These are phyloP conservation scores for Flaveria brownii DNA, from an alignment of 129 eudicot species.

Conservation along the genomic window DNA sequence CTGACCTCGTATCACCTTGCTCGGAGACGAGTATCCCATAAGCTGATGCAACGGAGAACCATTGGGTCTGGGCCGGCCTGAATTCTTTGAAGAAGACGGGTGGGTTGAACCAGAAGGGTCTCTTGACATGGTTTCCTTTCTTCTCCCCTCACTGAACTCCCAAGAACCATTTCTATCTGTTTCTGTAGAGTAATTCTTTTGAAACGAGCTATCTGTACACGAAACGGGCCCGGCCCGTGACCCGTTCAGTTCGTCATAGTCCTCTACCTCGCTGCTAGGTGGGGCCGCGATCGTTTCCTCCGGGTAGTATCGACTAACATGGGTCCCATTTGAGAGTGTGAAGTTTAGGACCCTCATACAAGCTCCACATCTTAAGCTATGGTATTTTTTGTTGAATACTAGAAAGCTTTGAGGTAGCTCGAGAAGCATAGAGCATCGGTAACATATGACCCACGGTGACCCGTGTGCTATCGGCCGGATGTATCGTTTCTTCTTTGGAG, in stretches of 20 bases:
- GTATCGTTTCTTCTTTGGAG: slow-evolving; percentile 47
- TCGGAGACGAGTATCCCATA: slow-evolving; percentile 80
- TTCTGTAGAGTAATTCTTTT: slow-evolving; percentile 53
- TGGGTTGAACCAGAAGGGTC: slow-evolving; percentile 38
- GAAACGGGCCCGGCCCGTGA: slow-evolving; percentile 46
- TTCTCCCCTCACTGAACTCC: slow-evolving; percentile 33
- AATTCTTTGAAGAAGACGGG: slow-evolving; percentile 38
- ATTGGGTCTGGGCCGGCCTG: slow-evolving; percentile 15
- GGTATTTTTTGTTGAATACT: slow-evolving; percentile 54
- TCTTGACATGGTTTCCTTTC: slow-evolving; percentile 36
- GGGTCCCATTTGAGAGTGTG: slow-evolving; percentile 43
- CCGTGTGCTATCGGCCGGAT: slow-evolving; percentile 74
- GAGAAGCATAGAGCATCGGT: slow-evolving; percentile 54
- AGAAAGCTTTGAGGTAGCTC: slow-evolving; percentile 81
- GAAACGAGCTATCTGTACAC: slow-evolving; percentile 51
- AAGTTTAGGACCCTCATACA: slow-evolving; percentile 62
- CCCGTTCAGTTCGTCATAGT: slow-evolving; percentile 7
- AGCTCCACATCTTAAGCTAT: slow-evolving; percentile 67
- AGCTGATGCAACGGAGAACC: slow-evolving; percentile 81
- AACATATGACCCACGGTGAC: slow-evolving; percentile 66
- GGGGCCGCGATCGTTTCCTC: slow-evolving; percentile 49
- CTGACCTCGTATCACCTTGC: slow-evolving; percentile 51
- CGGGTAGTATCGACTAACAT: slow-evolving; percentile 44
- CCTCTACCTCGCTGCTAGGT: slow-evolving; percentile 68
- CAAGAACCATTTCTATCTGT: slow-evolving; percentile 43